Evolutionary conservation across 2,329 filamentous ascomycete species (phyloP).

Genomic region (Sclerotinia spermophila): DNA sequence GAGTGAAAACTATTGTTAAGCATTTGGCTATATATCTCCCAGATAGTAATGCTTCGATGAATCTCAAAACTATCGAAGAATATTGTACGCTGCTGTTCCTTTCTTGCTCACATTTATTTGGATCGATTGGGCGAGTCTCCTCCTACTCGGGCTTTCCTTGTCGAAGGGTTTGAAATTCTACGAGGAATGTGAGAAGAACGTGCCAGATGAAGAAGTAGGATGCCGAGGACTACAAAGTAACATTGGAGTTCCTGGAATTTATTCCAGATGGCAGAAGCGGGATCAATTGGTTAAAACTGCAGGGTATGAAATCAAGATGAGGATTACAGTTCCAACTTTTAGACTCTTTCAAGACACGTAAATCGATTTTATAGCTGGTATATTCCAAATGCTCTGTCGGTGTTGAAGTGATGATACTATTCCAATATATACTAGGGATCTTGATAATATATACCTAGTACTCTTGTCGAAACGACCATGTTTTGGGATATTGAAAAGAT

Average conservation of each 20-base stretch:
- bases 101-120: too few relatives aligned
- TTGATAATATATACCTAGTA: neutral
- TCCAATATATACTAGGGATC: neutral
- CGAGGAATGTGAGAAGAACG: neutral
- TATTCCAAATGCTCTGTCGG: neutral
- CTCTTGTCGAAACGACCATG: neutral
- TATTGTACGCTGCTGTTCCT: neutral
- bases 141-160: too few relatives aligned
- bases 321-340: neutral
- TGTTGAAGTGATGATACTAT: neutral
- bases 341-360: neutral
- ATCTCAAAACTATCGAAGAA: neutral
- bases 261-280: neutral
- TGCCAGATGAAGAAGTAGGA: neutral
- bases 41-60: too few relatives aligned
- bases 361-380: neutral
- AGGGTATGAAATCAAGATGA: neutral
- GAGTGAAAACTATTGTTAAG: neutral
- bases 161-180: neutral
- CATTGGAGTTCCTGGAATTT: neutral
- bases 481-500: neutral
- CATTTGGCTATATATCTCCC: rapidly evolving
- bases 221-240: neutral
- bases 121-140: neutral
- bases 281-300: neutral